A percentile compares a stretch with the other conserved stretches of the same genome.
Conservation (phyloP, 2,329 filamentous ascomycete genomes). For the Fusarium citri region DNA sequence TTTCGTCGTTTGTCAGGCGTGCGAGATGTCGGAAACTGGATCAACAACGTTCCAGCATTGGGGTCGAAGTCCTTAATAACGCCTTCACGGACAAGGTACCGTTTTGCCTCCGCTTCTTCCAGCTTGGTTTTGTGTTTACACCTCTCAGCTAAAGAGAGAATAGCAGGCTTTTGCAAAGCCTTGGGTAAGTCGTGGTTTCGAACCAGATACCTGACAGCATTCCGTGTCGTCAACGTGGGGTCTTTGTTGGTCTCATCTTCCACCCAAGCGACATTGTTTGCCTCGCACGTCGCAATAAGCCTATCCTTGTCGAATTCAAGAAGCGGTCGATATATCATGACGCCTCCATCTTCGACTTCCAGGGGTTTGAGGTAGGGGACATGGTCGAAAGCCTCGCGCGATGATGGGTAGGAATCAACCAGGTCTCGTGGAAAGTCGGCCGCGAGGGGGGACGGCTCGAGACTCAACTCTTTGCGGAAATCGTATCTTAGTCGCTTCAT, state of each 20-base stretch:
- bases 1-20: slow-evolving; percentile 32
- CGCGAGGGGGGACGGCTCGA: slow-evolving; percentile 33
- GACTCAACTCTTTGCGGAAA: slow-evolving; percentile 46
- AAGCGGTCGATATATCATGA: slow-evolving; percentile 76
- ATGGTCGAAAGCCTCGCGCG: slow-evolving; percentile 25
- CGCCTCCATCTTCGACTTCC: slow-evolving; percentile 71
- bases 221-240: slow-evolving; percentile 79
- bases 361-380: slow-evolving; percentile 52
- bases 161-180: slow-evolving; percentile 73
- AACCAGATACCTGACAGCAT: slow-evolving; percentile 79
- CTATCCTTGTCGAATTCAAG: slow-evolving; percentile 77
- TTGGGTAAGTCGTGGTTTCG: slow-evolving; percentile 70
- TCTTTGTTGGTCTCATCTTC: slow-evolving; percentile 88
- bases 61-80: slow-evolving; percentile 61
- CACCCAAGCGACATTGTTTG: slow-evolving; percentile 77
- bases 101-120: slow-evolving; percentile 64
- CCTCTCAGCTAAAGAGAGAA: slow-evolving; percentile 70
- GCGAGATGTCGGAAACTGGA: slow-evolving; percentile 55
- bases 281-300: slow-evolving; percentile 79
- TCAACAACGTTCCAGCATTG: slow-evolving; percentile 60
- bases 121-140: slow-evolving; percentile 58
- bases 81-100: slow-evolving; percentile 62
- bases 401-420: slow-evolving; percentile 47
- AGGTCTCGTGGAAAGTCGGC: slow-evolving; percentile 32
- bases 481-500: slow-evolving; percentile 46